A percentile compares a stretch with the other conserved stretches of the same genome.
phyloP scores from a whole-genome alignment of 345 rosid genomes.

The Physaria fendleri region DNA sequence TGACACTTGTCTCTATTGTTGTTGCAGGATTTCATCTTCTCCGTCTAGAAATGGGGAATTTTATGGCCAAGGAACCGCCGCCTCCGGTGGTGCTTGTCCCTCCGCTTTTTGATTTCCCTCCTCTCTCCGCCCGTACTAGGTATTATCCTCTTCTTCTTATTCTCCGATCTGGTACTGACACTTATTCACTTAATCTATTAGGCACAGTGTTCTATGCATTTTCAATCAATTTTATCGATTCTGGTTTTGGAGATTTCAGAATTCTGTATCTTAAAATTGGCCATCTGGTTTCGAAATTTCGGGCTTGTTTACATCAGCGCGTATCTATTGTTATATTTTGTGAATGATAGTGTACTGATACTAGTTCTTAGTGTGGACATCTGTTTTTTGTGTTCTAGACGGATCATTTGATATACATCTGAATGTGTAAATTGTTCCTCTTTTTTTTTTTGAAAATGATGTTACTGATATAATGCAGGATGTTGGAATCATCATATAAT shows the following conservation, averaged over 20 bases:
- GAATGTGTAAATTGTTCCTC: neutral
- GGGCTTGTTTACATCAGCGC: neutral
- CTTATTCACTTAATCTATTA: no score
- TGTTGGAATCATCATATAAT: conserved; percentile 79
- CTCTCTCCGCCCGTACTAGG: conserved; percentile 87
- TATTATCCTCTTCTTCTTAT: conserved; percentile 11
- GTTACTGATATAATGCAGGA: conserved; percentile 41
- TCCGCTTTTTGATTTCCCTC: conserved; percentile 89
- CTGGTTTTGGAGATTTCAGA: neutral
- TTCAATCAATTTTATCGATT: no score
- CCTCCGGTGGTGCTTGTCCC: conserved; percentile 90
- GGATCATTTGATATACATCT: neutral
- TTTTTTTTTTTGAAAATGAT: neutral
- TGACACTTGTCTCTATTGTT: neutral
- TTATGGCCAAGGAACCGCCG: conserved; percentile 49
- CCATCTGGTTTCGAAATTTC: no score
- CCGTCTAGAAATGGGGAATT: conserved; percentile 48
- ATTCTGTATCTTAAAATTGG: neutral
- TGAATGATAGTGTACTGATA: no score
- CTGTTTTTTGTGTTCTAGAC: no score
- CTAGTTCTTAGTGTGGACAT: no score
- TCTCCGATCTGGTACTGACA: neutral
- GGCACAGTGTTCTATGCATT: no score
- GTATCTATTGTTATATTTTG: no score
- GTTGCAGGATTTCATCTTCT: neutral